These are phyloP conservation scores for Penicillium desertorum DNA, from an alignment of 495 filamentous ascomycete species.

Conservation along the genomic window DNA sequence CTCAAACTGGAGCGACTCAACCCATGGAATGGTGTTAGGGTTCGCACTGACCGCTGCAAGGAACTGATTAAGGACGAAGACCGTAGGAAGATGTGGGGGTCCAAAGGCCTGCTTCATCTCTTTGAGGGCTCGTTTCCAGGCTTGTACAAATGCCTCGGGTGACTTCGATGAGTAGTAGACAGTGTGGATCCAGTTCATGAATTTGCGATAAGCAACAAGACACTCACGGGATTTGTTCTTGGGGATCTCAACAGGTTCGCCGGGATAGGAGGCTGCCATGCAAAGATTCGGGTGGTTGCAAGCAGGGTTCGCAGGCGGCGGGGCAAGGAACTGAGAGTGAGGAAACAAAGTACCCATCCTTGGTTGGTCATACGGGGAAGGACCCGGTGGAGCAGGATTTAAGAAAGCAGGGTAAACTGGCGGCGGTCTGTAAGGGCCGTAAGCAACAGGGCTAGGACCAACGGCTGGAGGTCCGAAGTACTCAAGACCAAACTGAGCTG, in stretches of 20 bases:
- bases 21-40: background rate
- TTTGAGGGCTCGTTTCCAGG: background rate
- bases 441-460: background rate
- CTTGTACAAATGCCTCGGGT: background rate
- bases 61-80: background rate
- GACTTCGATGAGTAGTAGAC: background rate
- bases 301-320: too few species aligned
- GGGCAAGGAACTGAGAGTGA: background rate
- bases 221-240: background rate
- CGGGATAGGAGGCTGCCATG: background rate
- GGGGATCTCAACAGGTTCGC: background rate
- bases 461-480: background rate
- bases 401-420: background rate
- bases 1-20: background rate
- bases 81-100: background rate
- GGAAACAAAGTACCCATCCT: background rate
- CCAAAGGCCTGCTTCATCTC: background rate
- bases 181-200: background rate
- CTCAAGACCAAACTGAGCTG: background rate
- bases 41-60: slow-evolving; percentile 3
- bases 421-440: background rate
- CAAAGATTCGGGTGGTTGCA: background rate
- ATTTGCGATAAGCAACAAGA: background rate
- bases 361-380: background rate
- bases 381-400: too few species aligned